Evolutionary conservation across 176 grass and related monocot species (phyloP).

Genomic region (Phyllostachys edulis): DNA sequence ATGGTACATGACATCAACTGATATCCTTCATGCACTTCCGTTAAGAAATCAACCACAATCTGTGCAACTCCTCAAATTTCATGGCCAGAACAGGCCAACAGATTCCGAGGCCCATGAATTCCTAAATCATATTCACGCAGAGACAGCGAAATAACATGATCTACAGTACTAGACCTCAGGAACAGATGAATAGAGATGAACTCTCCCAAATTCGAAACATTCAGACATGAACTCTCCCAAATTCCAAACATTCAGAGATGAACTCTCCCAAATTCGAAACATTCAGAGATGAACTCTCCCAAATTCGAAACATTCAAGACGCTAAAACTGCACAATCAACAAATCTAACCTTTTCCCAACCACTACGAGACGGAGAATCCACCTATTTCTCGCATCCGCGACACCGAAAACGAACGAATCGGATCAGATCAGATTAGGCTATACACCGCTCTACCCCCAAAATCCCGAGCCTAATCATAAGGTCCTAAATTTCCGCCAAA

Average conservation of each 20-base stretch:
- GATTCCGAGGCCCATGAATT: not conserved
- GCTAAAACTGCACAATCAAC: not conserved
- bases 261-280: not conserved
- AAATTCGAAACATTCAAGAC: not conserved
- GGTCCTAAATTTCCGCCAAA: not conserved
- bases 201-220: not conserved
- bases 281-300: not conserved
- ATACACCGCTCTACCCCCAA: not conserved
- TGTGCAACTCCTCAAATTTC: not conserved
- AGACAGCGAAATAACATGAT: not conserved
- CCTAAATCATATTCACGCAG: not conserved
- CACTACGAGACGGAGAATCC: not conserved
- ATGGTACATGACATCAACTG: not conserved
- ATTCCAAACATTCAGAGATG: not conserved
- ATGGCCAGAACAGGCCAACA: not conserved
- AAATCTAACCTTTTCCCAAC: not conserved
- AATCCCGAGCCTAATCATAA: not conserved
- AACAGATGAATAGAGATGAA: not conserved
- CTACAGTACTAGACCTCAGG: not conserved
- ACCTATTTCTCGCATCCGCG: not conserved
- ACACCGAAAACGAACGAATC: not conserved
- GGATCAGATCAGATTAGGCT: not conserved
- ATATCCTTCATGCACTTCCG: not conserved
- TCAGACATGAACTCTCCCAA: not conserved
- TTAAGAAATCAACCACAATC: not conserved